Evolutionary conservation across 371 early-diverging fungal genomes (phyloP).

Genomic region (Chytridiales sp.): DNA sequence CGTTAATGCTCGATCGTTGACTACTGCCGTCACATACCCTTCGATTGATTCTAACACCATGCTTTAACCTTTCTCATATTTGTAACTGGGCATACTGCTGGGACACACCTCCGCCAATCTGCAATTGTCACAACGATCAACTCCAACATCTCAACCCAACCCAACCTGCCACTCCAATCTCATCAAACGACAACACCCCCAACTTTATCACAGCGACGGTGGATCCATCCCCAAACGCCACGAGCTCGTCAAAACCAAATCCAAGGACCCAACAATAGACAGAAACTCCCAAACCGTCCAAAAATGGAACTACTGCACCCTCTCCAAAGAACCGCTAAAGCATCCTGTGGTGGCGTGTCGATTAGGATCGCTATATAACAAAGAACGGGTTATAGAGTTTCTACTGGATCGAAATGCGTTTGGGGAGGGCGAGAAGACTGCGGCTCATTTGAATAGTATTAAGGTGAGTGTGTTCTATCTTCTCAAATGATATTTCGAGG

Average conservation of each 20-base stretch:
- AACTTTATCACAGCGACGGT: constrained; percentile 85
- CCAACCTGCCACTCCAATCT: too few relatives aligned
- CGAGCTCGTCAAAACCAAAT: constrained; percentile 90
- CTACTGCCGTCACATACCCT: too few relatives aligned
- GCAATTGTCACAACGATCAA: too few relatives aligned
- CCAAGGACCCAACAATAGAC: constrained; percentile 72
- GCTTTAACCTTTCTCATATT: too few relatives aligned
- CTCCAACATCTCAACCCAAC: too few relatives aligned
- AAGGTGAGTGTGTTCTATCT: constrained; percentile 25
- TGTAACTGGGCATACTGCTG: too few relatives aligned
- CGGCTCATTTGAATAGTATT: constrained; percentile 72
- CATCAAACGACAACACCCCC: too few relatives aligned
- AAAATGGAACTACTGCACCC: constrained; percentile 79
- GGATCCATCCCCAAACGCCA: constrained; percentile 92
- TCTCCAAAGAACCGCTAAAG: constrained; percentile 80
- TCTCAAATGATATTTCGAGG: not conserved
- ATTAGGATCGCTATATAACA: constrained; percentile 90
- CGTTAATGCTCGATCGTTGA: too few relatives aligned
- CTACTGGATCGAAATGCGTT: constrained; percentile 66
- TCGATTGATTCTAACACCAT: too few relatives aligned
- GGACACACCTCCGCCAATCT: too few relatives aligned
- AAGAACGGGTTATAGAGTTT: constrained; percentile 82
- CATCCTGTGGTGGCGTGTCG: constrained; percentile 78
- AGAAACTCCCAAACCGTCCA: constrained; percentile 65
- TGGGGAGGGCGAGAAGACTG: constrained; percentile 80